A percentile compares a stretch with the other conserved stretches of the same genome.
phyloP scores from a whole-genome alignment of 441 rosid species.

The Dalechampia spathulata region DNA sequence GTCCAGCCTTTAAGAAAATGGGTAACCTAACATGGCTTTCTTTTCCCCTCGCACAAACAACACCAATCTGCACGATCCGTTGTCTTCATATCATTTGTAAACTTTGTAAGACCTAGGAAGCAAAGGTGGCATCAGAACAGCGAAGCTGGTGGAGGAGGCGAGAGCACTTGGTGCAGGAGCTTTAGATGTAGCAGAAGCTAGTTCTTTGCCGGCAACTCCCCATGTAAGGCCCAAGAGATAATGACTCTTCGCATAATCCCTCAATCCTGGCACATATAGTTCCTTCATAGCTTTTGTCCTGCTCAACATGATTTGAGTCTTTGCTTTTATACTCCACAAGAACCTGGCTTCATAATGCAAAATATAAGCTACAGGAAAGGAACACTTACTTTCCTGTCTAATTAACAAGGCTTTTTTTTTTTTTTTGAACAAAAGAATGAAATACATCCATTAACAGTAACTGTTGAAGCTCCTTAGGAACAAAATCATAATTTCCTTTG shows the following conservation, averaged over 20 bases:
- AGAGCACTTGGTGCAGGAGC: constrained; percentile 57
- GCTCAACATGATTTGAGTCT: constrained; percentile 85
- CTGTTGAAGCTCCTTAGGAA: too few relatives aligned
- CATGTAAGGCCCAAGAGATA: constrained; percentile 92
- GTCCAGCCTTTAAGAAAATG: constrained; percentile 61
- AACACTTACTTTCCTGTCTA: too few relatives aligned
- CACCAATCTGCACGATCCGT: constrained; percentile 71
- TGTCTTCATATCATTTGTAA: constrained; percentile 88
- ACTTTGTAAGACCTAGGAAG: constrained; percentile 71
- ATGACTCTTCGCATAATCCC: constrained; percentile 78
- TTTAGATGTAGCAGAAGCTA: constrained; percentile 42
- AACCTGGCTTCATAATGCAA: constrained; percentile 42
- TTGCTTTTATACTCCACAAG: constrained; percentile 78
- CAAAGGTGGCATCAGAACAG: constrained; percentile 16
- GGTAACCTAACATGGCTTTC: constrained; percentile 35
- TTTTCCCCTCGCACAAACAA: constrained; percentile 54
- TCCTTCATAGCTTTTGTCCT: constrained; percentile 96
- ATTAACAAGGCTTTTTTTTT: too few relatives aligned
- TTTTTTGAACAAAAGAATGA: too few relatives aligned
- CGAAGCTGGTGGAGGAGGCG: constrained; percentile 73
- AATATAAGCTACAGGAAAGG: too few relatives aligned
- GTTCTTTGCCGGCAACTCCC: constrained; percentile 54
- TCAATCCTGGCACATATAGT: constrained; percentile 80
- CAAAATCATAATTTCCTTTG: too few relatives aligned
- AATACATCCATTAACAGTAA: too few relatives aligned